Conservation (phyloP, 768 basidiomycete genomes). For the Termitomyces titanicus region DNA sequence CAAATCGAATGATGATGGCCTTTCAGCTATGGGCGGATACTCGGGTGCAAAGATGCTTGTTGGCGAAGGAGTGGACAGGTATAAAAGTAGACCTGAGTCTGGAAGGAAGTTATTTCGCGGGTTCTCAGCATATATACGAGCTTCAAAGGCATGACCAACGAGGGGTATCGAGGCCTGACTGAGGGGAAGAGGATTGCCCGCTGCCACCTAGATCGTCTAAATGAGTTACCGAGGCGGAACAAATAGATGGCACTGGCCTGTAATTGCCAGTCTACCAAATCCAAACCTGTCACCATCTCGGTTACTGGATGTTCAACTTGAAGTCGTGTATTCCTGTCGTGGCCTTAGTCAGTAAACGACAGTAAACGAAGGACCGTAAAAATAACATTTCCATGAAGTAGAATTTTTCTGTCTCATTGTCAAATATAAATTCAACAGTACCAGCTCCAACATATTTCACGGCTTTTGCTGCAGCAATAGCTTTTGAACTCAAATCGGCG, state of each 20-base stretch:
- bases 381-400: conserved; percentile 95
- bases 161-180: conserved; percentile 76
- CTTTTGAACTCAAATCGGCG: conserved; percentile 79
- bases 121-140: conserved; percentile 93
- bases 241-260: conserved; percentile 41
- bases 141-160: conserved; percentile 92
- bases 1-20: conserved; percentile 22
- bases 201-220: conserved; percentile 57
- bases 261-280: conserved; percentile 94
- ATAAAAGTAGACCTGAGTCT: conserved; percentile 79
- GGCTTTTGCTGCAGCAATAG: conserved; percentile 88
- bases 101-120: conserved; percentile 92
- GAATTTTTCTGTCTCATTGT: conserved; percentile 82
- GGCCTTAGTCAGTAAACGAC: not conserved
- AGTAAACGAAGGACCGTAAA: not conserved
- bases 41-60: conserved; percentile 66
- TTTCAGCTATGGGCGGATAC: conserved; percentile 24
- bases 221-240: not conserved
- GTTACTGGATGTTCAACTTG: conserved; percentile 94
- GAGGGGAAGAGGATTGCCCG: conserved; percentile 82
- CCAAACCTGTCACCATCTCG: conserved; percentile 91
- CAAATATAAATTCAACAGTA: conserved; percentile 96
- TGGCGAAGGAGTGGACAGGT: conserved; percentile 76
- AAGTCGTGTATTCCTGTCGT: conserved; percentile 71
- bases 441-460: conserved; percentile 91